A percentile compares a stretch with the other conserved stretches of the same genome.
These are phyloP conservation scores for Kwoniella pini DNA, from an alignment of 768 basidiomycete genomes.

Conservation along the genomic window DNA sequence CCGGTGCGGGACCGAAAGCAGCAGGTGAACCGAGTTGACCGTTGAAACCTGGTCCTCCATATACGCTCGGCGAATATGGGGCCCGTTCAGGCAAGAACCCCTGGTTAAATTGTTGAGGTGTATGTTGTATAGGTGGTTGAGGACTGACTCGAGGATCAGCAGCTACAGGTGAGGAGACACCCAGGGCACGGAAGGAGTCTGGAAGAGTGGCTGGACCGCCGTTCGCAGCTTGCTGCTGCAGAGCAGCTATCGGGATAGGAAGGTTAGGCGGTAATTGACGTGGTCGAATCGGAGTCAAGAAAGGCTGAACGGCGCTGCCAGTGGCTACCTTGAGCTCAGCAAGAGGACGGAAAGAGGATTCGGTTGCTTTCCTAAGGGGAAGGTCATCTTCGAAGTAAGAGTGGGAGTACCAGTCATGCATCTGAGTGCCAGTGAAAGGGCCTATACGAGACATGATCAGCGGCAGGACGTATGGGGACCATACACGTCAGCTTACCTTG, in stretches of 20 bases:
- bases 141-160: constrained; percentile 17
- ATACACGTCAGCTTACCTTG: constrained; percentile 66
- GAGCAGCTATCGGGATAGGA: constrained; percentile 38
- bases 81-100: constrained; percentile 21
- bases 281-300: constrained; percentile 57
- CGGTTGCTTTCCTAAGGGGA: constrained; percentile 70
- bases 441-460: constrained; percentile 59
- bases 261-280: constrained; percentile 58
- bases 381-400: constrained; percentile 83
- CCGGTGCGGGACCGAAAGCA: constrained; percentile 17
- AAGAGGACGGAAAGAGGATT: constrained; percentile 55
- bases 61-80: constrained; percentile 14
- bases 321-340: constrained; percentile 52
- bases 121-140: constrained; percentile 16
- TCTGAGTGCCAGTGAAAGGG: constrained; percentile 80
- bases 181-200: constrained; percentile 23
- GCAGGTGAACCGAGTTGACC: constrained; percentile 9
- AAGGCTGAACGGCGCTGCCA: constrained; percentile 53
- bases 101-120: constrained; percentile 23
- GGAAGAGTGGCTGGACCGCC: constrained; percentile 22
- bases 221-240: constrained; percentile 16
- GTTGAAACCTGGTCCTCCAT: constrained; percentile 10
- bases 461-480: not conserved
- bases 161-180: constrained; percentile 15
- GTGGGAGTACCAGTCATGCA: constrained; percentile 94